phyloP scores from a whole-genome alignment of 2,329 filamentous ascomycete species.

The Pseudogymnoascus sp. region DNA sequence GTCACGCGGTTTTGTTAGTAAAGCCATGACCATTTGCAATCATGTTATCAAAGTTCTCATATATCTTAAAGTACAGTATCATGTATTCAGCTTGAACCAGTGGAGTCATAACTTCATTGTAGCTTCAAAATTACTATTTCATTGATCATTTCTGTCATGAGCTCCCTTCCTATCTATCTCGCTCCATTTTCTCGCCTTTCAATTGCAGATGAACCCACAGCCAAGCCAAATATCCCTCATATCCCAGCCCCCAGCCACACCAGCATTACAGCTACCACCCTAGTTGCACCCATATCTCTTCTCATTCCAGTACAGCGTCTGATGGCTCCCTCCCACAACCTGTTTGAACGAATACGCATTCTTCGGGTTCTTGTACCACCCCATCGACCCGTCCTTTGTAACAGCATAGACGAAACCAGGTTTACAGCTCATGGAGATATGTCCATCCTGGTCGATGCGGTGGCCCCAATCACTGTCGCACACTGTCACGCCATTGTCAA shows the following conservation, averaged over 20 bases:
- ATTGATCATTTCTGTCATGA: neutral
- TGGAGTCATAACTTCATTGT: neutral
- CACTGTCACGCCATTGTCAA: neutral
- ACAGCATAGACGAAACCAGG: neutral
- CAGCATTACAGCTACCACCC: neutral
- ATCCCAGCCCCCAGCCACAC: neutral
- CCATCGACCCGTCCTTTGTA: neutral
- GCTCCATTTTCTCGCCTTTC: neutral
- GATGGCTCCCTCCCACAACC: neutral
- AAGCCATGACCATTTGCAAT: too few species aligned
- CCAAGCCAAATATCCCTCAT: neutral
- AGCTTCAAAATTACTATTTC: neutral
- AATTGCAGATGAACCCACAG: neutral
- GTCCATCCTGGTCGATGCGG: neutral
- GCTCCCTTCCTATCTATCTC: neutral
- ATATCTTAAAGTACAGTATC: too few species aligned
- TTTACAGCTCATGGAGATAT: neutral
- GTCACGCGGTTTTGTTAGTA: too few species aligned
- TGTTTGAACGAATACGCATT: neutral
- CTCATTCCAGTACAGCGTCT: neutral
- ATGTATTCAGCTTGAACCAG: too few species aligned
- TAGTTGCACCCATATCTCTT: neutral
- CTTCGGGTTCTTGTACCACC: neutral
- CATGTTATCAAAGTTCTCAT: too few species aligned
- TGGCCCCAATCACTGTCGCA: neutral